Evolutionary conservation across 75 land plant species (phyloP).

Genomic region (Adiantum capillusveneris): DNA sequence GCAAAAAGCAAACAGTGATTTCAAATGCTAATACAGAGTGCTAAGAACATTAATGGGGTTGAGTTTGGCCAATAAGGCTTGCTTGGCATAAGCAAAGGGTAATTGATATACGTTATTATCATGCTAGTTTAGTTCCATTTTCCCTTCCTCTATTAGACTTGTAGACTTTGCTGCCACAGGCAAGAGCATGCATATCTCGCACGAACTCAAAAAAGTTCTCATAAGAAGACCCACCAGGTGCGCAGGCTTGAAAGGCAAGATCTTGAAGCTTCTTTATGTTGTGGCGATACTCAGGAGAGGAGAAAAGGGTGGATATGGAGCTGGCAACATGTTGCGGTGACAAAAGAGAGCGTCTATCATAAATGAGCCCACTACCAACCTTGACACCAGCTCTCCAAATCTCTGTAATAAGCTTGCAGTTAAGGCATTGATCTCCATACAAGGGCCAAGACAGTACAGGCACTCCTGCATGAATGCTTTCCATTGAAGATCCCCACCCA

Average conservation of each 20-base stretch:
- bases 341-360: slow-evolving; percentile 5
- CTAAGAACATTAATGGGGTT: too few relatives aligned
- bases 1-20: too few relatives aligned
- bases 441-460: slow-evolving; percentile 6
- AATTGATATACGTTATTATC: too few relatives aligned
- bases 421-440: slow-evolving; percentile 5
- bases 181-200: not conserved
- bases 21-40: too few relatives aligned
- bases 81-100: too few relatives aligned
- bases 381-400: not conserved
- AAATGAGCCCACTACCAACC: slow-evolving; percentile 4
- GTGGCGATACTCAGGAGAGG: not conserved
- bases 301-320: not conserved
- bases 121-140: too few relatives aligned
- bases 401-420: slow-evolving; percentile 3
- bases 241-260: not conserved
- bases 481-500: slow-evolving; percentile 26
- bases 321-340: not conserved
- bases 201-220: not conserved
- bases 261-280: slow-evolving; percentile 2
- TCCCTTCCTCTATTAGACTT: too few relatives aligned
- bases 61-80: too few relatives aligned
- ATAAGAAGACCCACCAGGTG: not conserved
- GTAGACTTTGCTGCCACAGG: not conserved
- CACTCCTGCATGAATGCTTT: slow-evolving; percentile 13